Evolutionary conservation across 1,284 basidiomycete genomes (phyloP).

Genomic region (Microbotryum intermedium): DNA sequence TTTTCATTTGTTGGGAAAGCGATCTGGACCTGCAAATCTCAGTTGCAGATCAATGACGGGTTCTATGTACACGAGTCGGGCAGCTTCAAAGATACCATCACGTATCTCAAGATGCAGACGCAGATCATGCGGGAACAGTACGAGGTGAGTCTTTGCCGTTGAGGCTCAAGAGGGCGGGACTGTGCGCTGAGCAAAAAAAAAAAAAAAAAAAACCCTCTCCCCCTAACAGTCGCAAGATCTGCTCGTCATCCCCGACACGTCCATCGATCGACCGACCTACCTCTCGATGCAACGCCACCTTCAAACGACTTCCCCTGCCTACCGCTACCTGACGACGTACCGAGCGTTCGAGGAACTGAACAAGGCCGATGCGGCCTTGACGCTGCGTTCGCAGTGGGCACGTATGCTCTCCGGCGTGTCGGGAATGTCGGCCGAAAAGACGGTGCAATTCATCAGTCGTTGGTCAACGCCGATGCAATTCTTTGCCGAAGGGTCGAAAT

Average conservation of each 20-base stretch:
- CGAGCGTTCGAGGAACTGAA: conserved; percentile 46
- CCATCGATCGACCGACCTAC: conserved; percentile 40
- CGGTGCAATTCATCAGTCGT: conserved; percentile 42
- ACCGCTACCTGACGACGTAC: conserved; percentile 43
- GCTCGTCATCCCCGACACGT: conserved; percentile 43
- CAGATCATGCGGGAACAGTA: conserved; percentile 42
- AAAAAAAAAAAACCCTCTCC: conserved; percentile 17
- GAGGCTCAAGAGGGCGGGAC: not conserved
- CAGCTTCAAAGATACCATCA: conserved; percentile 45
- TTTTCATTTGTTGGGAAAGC: conserved; percentile 27
- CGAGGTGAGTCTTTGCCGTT: conserved; percentile 32
- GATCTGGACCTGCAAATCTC: conserved; percentile 43
- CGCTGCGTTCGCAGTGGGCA: conserved; percentile 44
- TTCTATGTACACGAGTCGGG: conserved; percentile 50
- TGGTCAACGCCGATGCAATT: conserved; percentile 44
- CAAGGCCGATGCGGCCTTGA: conserved; percentile 44
- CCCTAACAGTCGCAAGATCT: conserved; percentile 32
- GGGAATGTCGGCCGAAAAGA: conserved; percentile 48
- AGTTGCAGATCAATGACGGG: conserved; percentile 49
- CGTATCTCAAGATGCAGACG: conserved; percentile 46
- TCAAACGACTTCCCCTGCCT: conserved; percentile 34
- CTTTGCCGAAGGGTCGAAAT: conserved; percentile 7
- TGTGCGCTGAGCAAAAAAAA: conserved; percentile 9
- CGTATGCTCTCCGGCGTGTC: conserved; percentile 48
- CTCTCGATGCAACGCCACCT: conserved; percentile 39